phyloP scores from a whole-genome alignment of 1,284 basidiomycete species.

The Ceratobasidium sp. region DNA sequence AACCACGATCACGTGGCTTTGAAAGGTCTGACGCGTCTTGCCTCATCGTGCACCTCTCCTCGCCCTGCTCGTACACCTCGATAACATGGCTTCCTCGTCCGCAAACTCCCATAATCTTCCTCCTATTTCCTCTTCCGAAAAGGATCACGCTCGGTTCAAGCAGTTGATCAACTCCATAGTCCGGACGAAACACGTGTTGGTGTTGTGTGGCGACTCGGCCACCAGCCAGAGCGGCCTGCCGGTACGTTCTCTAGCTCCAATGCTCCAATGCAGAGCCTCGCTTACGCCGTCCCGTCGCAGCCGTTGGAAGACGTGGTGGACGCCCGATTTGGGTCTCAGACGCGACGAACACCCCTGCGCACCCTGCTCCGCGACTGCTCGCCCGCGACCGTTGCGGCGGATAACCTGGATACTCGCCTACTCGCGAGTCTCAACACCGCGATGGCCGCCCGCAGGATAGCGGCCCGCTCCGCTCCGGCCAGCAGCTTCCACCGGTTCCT shows the following conservation, averaged over 20 bases:
- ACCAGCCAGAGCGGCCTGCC: neutral
- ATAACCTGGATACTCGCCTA: neutral
- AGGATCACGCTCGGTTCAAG: neutral
- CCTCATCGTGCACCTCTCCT: no score
- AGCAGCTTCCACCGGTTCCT: neutral
- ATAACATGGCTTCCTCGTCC: no score
- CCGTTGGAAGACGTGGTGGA: neutral
- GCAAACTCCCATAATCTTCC: neutral
- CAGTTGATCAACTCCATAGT: neutral
- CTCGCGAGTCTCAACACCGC: neutral
- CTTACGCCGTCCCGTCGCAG: neutral
- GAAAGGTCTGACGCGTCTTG: no score
- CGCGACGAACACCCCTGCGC: neutral
- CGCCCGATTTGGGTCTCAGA: neutral
- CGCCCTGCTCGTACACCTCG: no score
- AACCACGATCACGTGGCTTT: no score
- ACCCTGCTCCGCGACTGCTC: neutral
- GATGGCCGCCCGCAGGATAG: constrained; percentile 4
- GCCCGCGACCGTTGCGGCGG: neutral
- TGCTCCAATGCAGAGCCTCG: neutral
- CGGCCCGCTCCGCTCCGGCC: neutral
- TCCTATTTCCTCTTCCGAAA: neutral
- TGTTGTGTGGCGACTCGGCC: constrained; percentile 8
- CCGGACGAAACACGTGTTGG: neutral
- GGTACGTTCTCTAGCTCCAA: neutral